A percentile compares a stretch with the other conserved stretches of the same genome.
Conservation (phyloP, 306 rosid species). For the Rosa rugosa region DNA sequence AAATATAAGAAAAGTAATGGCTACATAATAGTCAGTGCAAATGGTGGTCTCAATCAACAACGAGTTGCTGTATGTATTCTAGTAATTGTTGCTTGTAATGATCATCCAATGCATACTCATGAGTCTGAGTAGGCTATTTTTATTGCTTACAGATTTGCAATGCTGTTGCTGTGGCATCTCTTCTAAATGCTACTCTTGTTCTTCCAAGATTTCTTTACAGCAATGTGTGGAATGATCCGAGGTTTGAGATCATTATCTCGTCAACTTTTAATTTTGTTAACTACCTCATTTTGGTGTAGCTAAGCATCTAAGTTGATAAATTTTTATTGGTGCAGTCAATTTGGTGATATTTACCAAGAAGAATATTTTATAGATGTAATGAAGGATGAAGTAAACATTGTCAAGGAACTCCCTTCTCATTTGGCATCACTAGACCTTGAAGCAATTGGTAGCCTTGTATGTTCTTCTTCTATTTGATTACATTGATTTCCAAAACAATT, state of each 20-base stretch:
- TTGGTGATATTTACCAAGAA: conserved; percentile 92
- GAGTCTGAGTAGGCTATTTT: conserved; percentile 40
- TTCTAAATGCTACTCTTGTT: conserved; percentile 88
- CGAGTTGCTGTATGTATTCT: conserved; percentile 84
- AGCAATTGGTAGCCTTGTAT: conserved; percentile 82
- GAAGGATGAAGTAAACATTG: conserved; percentile 64
- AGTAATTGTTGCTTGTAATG: not conserved
- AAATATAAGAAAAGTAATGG: conserved; percentile 56
- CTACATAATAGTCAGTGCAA: conserved; percentile 84
- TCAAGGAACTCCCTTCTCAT: conserved; percentile 78
- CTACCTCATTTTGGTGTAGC: not conserved
- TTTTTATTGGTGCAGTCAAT: conserved; percentile 60
- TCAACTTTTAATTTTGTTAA: not conserved
- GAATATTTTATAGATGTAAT: conserved; percentile 63
- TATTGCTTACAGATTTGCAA: conserved; percentile 79
- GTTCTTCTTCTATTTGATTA: conserved; percentile 14
- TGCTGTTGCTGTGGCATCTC: conserved; percentile 87
- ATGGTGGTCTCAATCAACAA: conserved; percentile 98
- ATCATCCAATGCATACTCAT: conserved; percentile 25
- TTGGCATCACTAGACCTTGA: conserved; percentile 63
- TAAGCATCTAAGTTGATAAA: not conserved
- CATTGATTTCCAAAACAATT: conserved; percentile 11
- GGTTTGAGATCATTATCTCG: conserved; percentile 42
- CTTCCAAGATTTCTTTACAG: conserved; percentile 82
- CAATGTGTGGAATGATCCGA: conserved; percentile 97